A percentile compares a stretch with the other conserved stretches of the same genome.
Evolutionary conservation across 441 rosid species (phyloP).

Genomic region (Erodium texanum): DNA sequence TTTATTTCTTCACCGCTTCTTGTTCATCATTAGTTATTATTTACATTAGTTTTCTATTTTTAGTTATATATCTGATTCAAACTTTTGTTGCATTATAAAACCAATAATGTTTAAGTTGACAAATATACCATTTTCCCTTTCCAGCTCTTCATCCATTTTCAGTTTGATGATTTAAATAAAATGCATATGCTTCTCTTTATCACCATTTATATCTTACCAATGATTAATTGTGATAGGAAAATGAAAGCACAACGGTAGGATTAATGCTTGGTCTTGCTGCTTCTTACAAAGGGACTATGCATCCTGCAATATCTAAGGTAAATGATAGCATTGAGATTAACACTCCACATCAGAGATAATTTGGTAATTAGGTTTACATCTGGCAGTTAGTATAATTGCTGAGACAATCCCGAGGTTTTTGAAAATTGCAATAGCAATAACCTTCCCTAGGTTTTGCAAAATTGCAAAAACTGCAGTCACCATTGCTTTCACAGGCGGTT

Average conservation of each 20-base stretch:
- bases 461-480: not conserved
- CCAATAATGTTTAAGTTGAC: not conserved
- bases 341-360: too few species aligned
- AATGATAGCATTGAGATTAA: conserved; percentile 2
- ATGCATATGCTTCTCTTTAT: not conserved
- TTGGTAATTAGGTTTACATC: not conserved
- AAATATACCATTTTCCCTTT: not conserved
- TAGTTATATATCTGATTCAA: not conserved
- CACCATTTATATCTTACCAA: conserved; percentile 14
- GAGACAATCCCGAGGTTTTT: not conserved
- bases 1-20: conserved; percentile 20
- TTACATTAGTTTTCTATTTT: not conserved
- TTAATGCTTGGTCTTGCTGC: conserved; percentile 97
- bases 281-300: conserved; percentile 91
- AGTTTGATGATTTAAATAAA: conserved; percentile 3
- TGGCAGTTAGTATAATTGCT: not conserved
- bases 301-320: conserved; percentile 89
- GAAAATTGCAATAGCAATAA: not conserved
- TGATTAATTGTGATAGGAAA: conserved; percentile 44
- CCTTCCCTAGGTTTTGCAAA: not conserved
- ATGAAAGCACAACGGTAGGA: conserved; percentile 90
- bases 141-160: not conserved
- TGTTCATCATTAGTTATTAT: conserved; percentile 13
- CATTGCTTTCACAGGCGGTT: not conserved
- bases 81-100: not conserved